These are phyloP conservation scores for Fusarium bulbicola DNA, from an alignment of 2,329 filamentous ascomycete genomes.

Conservation along the genomic window DNA sequence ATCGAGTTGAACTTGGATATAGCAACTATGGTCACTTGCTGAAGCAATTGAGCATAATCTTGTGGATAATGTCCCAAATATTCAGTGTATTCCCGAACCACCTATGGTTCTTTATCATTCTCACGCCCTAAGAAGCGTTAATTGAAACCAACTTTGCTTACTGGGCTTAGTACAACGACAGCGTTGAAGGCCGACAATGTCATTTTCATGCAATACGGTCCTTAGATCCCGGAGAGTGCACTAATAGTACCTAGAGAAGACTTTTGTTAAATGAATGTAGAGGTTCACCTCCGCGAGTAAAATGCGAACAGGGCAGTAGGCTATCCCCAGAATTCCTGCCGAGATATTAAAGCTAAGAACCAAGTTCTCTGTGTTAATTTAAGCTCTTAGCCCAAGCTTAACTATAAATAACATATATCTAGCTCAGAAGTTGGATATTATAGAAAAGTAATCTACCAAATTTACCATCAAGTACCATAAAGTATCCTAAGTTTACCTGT, in stretches of 20 bases:
- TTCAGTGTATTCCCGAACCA: accelerated
- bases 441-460: no score
- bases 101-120: accelerated
- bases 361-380: no score
- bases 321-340: no score
- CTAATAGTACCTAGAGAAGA: no score
- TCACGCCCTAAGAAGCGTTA: accelerated
- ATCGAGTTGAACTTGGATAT: background rate
- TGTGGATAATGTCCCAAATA: background rate
- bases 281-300: no score
- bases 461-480: accelerated
- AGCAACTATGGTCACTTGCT: background rate
- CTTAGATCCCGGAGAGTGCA: no score
- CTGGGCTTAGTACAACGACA: background rate
- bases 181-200: no score
- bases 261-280: no score
- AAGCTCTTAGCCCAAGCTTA: accelerated
- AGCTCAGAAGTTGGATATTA: background rate
- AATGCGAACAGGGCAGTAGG: no score
- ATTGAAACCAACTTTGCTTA: background rate
- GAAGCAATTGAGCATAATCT: background rate
- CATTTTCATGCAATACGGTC: no score
- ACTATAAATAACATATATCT: accelerated
- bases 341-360: no score
- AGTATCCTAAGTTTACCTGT: no score